These are phyloP conservation scores for Chloris gayana DNA, from an alignment of 176 grass and related monocot genomes.

Conservation along the genomic window DNA sequence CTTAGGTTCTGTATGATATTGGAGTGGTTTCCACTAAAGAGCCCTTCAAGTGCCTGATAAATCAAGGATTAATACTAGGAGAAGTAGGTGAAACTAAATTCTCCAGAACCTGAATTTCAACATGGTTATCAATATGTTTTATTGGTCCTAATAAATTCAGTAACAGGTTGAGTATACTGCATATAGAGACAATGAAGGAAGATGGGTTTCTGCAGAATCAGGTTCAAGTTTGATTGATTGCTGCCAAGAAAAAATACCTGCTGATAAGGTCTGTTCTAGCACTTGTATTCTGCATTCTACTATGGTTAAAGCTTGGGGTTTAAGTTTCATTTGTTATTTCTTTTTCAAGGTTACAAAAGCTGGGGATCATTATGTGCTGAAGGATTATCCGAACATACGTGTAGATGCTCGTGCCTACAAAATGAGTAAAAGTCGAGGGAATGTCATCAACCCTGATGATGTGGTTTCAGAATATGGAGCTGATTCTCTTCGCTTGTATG, in stretches of 20 bases:
- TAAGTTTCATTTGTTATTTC: constrained; percentile 25
- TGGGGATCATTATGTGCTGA: constrained; percentile 88
- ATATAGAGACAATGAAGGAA: constrained; percentile 78
- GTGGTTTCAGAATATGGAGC: constrained; percentile 96
- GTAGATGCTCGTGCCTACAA: constrained; percentile 83
- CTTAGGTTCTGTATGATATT: constrained; percentile 94
- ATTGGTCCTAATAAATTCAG: constrained; percentile 37
- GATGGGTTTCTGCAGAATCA: constrained; percentile 79
- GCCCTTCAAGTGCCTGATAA: constrained; percentile 96
- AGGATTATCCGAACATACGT: constrained; percentile 72
- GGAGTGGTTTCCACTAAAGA: constrained; percentile 95
- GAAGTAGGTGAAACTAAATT: constrained; percentile 70
- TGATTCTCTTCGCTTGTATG: constrained; percentile 96
- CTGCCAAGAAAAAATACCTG: constrained; percentile 81
- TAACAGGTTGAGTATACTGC: constrained; percentile 89
- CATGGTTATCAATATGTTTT: constrained; percentile 3
- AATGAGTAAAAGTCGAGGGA: constrained; percentile 99
- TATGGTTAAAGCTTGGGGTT: constrained; percentile 5
- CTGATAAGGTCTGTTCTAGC: constrained; percentile 64
- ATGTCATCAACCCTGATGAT: constrained; percentile 97
- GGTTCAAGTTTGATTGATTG: constrained; percentile 51
- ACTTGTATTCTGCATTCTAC: constrained; percentile 16
- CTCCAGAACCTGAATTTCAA: neutral
- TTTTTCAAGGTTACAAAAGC: constrained; percentile 74
- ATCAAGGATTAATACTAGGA: constrained; percentile 98